Conservation (phyloP, 495 filamentous ascomycete genomes). For the Penicillium macrosclerotiorum region DNA sequence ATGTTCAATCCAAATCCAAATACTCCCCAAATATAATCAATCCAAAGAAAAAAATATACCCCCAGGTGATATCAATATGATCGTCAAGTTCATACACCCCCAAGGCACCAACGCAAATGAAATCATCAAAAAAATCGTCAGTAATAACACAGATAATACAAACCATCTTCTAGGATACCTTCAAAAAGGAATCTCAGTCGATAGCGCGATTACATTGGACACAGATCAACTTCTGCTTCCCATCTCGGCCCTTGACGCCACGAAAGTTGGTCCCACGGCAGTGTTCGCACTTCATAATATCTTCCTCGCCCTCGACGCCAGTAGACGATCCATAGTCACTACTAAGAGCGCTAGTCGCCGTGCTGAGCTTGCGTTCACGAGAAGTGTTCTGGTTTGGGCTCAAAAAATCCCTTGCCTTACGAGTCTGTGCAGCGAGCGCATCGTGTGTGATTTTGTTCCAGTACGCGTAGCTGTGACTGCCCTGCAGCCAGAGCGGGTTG, state of each 20-base stretch:
- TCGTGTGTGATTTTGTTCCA: constrained; percentile 51
- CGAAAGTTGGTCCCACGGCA: constrained; percentile 54
- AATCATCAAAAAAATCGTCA: too few relatives aligned
- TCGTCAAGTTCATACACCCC: too few relatives aligned
- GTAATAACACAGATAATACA: background rate
- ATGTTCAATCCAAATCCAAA: constrained; percentile 1
- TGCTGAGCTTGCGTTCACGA: constrained; percentile 33
- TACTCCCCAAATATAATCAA: background rate
- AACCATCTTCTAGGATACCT: background rate
- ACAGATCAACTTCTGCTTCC: constrained; percentile 53
- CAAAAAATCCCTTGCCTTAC: constrained; percentile 24
- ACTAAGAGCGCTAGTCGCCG: constrained; percentile 39
- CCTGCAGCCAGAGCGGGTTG: constrained; percentile 51
- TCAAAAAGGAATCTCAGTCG: constrained; percentile 6
- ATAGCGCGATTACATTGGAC: constrained; percentile 42
- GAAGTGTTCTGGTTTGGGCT: constrained; percentile 25
- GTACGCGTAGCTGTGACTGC: constrained; percentile 52
- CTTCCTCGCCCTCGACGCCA: constrained; percentile 38
- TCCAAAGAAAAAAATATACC: background rate
- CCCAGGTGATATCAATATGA: too few relatives aligned
- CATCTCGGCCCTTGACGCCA: constrained; percentile 43
- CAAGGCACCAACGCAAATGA: too few relatives aligned
- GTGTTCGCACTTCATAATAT: constrained; percentile 46
- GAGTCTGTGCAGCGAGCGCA: constrained; percentile 37
- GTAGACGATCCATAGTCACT: constrained; percentile 42